Base-by-base conservation (phyloP, 169 alveolate species). In the Plasmodium inui region DNA sequence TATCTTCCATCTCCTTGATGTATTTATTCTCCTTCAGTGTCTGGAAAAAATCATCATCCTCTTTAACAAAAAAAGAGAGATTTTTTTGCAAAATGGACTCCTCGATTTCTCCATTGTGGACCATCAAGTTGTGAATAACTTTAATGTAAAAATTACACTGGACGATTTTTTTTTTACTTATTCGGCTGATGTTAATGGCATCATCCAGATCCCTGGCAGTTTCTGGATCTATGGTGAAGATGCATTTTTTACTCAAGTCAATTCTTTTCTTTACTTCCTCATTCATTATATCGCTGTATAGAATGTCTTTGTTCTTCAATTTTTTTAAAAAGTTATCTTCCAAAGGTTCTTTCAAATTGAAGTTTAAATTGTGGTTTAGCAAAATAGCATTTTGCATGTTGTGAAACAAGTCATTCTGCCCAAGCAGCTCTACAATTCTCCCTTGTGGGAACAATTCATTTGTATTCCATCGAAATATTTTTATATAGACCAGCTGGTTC, bases 151-250 rank as follows among this genome's bases (percentile, higher is more conserved):
- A 89, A 50, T 67, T 89, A n/a, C 80, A 89, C 5, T 32, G 70
- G 5, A 12, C 46, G 2, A 89, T 80, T 79, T 32, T 89, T 79
- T 80, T 89, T 28, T 71, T 89, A 6, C 83, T 80, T 57, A 89
- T 89, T 39, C 76, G 79, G 70, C 85, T 70, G 46, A 95, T 84
- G 28, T 90, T 95, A 37, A 95, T 86, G 28, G 98, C 97, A 82
- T 95, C 98, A 61, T 95, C 98, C 34, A 96, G 71, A 85, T 96
- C 98, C 55, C 93, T 93, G 5, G 98, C 98, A 9, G 97, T 92
- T 17, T 92, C 94, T 1, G 98, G 98, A 30, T 95, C 97, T 30
- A 95, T 95, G n/a, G 97, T 94, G 71, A 94, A 90, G 19, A 95
- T 88, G n/a, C 92, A 80, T 34, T 85, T 80, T 28, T 95, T 44